Percentiles rank a stretch among this genome's conserved stretches.
These are phyloP conservation scores for Globisporangium viniferum DNA, from an alignment of 352 stramenopile species.

Conservation along the genomic window DNA sequence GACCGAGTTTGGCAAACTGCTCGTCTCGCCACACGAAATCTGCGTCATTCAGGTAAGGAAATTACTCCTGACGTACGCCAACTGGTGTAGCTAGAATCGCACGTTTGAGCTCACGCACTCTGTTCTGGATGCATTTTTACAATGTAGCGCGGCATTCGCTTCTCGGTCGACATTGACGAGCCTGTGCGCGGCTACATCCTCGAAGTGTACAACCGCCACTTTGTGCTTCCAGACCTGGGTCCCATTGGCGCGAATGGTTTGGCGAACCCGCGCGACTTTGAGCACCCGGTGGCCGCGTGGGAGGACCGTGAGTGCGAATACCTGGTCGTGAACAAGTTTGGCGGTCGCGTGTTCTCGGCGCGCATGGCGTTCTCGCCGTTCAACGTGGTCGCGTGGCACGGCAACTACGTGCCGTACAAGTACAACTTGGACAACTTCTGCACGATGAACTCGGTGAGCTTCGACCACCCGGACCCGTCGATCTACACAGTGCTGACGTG, in stretches of 20 bases:
- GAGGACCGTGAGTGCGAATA: constrained; percentile 85
- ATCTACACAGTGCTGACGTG: constrained; percentile 98
- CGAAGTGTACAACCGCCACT: constrained; percentile 95
- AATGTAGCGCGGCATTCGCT: constrained; percentile 89
- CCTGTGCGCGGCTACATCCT: constrained; percentile 92
- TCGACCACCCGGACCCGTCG: constrained; percentile 95
- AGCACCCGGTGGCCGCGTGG: constrained; percentile 87
- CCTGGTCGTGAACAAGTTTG: constrained; percentile 86
- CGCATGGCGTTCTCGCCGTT: constrained; percentile 89
- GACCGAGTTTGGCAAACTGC: constrained; percentile 92
- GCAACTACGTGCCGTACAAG: constrained; percentile 97
- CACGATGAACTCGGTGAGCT: constrained; percentile 95
- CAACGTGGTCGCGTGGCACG: constrained; percentile 98
- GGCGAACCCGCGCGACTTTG: constrained; percentile 95
- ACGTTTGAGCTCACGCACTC: background rate
- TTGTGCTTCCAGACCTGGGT: constrained; percentile 93
- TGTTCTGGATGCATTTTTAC: background rate
- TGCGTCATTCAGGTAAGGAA: constrained; percentile 89
- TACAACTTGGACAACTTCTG: constrained; percentile 96
- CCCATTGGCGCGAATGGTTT: constrained; percentile 96
- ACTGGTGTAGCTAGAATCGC: background rate
- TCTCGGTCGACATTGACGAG: constrained; percentile 86
- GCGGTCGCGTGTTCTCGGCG: constrained; percentile 86
- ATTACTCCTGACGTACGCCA: background rate
- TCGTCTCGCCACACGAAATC: constrained; percentile 88